Percentiles rank a stretch among this genome's conserved stretches.
Evolutionary conservation across 2,329 filamentous ascomycete species (phyloP).

Genomic region (Hypomyces rosellus): DNA sequence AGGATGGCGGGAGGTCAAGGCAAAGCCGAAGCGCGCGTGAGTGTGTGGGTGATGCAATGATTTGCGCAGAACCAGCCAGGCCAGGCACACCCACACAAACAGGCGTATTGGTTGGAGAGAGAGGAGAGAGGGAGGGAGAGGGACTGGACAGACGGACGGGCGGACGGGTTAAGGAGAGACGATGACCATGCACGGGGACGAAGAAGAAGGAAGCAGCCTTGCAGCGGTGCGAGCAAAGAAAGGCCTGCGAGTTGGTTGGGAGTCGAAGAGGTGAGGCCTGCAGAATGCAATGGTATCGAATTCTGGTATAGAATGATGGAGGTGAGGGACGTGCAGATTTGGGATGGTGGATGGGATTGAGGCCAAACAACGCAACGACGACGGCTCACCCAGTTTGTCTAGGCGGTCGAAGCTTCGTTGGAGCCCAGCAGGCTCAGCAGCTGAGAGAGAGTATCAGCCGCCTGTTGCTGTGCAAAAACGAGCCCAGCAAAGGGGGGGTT

Average conservation of each 20-base stretch:
- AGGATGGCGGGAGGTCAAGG: slow-evolving; percentile 8
- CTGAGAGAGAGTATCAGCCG: neutral
- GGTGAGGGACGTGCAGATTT: neutral
- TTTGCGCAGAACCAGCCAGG: slow-evolving; percentile 9
- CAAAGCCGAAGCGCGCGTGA: slow-evolving; percentile 18
- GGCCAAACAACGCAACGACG: neutral
- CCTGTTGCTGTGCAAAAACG: neutral
- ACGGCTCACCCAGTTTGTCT: neutral
- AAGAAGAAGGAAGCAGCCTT: no score
- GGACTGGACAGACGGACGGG: no score
- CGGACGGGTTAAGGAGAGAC: neutral
- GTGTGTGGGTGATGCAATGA: slow-evolving; percentile 23
- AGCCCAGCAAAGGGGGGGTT: neutral
- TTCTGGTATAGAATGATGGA: no score
- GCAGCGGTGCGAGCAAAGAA: neutral
- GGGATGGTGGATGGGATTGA: neutral
- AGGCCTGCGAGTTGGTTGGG: neutral
- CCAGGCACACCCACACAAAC: slow-evolving; percentile 1
- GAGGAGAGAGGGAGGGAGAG: neutral
- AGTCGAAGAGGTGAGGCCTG: neutral
- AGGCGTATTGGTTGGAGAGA: neutral
- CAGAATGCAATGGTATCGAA: neutral
- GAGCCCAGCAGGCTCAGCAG: slow-evolving; percentile 7
- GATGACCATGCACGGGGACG: no score
- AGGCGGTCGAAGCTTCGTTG: slow-evolving; percentile 3